Conservation (phyloP, 805 yeast species). For the Lipomyces kockii region DNA sequence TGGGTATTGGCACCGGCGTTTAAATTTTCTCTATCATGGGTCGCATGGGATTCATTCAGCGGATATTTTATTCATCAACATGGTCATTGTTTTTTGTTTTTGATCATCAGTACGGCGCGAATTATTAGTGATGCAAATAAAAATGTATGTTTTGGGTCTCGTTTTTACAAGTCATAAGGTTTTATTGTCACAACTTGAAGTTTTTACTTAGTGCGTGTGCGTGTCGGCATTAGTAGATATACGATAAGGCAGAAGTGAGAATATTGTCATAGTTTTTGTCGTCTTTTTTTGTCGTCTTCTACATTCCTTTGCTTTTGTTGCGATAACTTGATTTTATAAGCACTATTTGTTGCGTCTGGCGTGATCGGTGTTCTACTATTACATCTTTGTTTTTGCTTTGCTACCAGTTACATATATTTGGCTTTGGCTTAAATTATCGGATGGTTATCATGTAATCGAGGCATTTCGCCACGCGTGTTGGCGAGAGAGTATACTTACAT, state of each 20-base stretch:
- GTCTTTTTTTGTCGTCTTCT: too few species aligned
- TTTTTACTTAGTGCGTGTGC: constrained; percentile 8
- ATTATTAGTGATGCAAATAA: neutral
- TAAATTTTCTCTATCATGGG: constrained; percentile 11
- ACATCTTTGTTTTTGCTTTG: constrained; percentile 9
- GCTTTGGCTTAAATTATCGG: neutral
- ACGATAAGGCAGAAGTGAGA: constrained; percentile 9
- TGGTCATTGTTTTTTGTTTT: constrained; percentile 9
- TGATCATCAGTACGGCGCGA: constrained; percentile 4
- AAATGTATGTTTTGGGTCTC: constrained; percentile 1
- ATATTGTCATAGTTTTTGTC: neutral
- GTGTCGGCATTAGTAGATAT: constrained; percentile 3
- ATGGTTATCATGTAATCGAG: neutral
- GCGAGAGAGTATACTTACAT: neutral
- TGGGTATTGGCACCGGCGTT: constrained; percentile 20
- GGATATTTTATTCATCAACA: constrained; percentile 8
- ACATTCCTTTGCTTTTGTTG: constrained; percentile 14
- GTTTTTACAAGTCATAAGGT: constrained; percentile 7
- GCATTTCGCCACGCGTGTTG: neutral
- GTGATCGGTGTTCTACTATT: constrained; percentile 7
- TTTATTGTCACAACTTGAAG: constrained; percentile 11
- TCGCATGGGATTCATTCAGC: neutral
- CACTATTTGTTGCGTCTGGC: constrained; percentile 9
- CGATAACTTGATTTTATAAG: constrained; percentile 6
- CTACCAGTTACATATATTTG: constrained; percentile 5